Evolutionary conservation across 2,329 filamentous ascomycete species (phyloP).

Genomic region (Epichloe hybrida): DNA sequence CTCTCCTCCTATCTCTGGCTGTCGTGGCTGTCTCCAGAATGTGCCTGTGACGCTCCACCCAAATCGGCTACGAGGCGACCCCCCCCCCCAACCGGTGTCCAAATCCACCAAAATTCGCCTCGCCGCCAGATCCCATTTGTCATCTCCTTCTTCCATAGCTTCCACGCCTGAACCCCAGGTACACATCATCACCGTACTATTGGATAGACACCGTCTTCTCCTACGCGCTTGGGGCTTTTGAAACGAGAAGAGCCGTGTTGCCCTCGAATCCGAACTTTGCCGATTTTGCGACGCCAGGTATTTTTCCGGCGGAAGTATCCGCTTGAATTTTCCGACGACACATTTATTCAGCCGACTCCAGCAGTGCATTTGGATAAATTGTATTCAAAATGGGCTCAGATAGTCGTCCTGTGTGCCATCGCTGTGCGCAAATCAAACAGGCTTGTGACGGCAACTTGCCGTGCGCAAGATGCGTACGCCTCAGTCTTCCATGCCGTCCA

Average conservation of each 20-base stretch:
- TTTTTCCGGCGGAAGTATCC: not conserved
- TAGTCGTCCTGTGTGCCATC: constrained; percentile 18
- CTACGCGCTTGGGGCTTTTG: not conserved
- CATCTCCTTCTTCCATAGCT: not conserved
- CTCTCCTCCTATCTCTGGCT: not conserved
- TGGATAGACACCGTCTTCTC: not conserved
- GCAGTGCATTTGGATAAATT: not conserved
- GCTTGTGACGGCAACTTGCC: constrained; percentile 21
- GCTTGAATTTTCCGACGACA: not conserved
- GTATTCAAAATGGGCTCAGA: constrained; percentile 14
- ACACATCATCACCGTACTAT: not conserved
- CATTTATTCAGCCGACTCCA: not conserved
- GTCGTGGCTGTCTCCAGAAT: not conserved
- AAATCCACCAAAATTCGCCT: not conserved
- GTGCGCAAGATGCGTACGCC: constrained; percentile 19
- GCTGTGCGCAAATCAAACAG: constrained; percentile 24
- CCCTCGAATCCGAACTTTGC: not conserved
- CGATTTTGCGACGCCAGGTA: not conserved
- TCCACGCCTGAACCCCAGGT: not conserved
- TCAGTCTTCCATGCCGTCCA: constrained; percentile 19
- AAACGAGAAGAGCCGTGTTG: not conserved
- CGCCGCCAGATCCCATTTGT: not conserved
- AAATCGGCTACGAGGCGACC: constrained; percentile 2
- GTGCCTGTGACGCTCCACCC: constrained; percentile 2
- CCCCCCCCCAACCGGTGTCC: not conserved